Base-by-base conservation (phyloP, 805 yeast species). In the Lachancea kluyveri region DNA sequence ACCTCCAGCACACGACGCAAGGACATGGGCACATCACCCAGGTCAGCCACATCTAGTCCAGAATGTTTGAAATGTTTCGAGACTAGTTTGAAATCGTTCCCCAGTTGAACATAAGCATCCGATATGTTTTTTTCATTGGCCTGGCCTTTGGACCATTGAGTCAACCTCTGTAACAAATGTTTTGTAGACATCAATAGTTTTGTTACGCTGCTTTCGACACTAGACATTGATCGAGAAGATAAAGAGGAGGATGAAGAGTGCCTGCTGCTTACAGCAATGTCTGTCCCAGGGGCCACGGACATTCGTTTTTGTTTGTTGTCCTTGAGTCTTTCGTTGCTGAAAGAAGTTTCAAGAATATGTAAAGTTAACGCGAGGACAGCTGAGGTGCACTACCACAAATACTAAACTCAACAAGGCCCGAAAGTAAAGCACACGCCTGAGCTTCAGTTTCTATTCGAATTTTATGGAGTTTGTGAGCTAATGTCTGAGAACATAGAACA, bases 1-100 rank as follows among this genome's bases (percentile, higher is more conserved):
- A 78, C 78, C 50, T 92, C 98, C 26, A 92, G 59, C 2, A 92
- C 84, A 5, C 69, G 67, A 32, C 98, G 67, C 21, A 92, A 62
- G 9, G 79, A 74, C 37, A 72, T 78, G 0, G 98, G 97, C 2
- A 92, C 95, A 50, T 90, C 95, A 1, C 95, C 92, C 17, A 92
- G 62, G 52, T 86, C 95, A 8, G 78, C 64, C 6, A 81, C 79
- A 43, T 82, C 88, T 4, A 92, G 76, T 1, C 94, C 94, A 3
- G 85, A 79, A 35, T 68, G 69, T 4, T 77, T 62, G 54, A 90
- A 88, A 3, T 94, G 83, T 38, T 85, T 70, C 14, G 88, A 77
- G 1, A 94, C 84, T 3, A 83, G 74, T 45, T 90, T 78, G 65
- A 87, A 92, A 57, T 90, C 96, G 50, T 88, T 92, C 1, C 98